Evolutionary conservation across 257 asterid species (phyloP).

Genomic region (Fraxinus cuspidata): DNA sequence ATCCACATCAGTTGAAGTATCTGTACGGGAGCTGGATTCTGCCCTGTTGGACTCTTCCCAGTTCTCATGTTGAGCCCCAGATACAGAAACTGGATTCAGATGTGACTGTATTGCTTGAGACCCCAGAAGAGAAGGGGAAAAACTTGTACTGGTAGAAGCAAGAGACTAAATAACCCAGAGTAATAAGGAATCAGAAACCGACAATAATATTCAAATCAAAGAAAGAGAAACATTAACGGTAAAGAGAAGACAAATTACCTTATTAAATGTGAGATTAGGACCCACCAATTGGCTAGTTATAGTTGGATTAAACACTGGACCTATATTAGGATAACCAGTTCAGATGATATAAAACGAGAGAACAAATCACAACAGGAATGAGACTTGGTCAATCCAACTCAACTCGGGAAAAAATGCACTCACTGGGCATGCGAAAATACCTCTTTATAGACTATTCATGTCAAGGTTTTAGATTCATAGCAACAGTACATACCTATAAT

Average conservation of each 20-base stretch:
- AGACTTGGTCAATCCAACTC: not conserved
- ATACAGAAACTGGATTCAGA: conserved; percentile 37
- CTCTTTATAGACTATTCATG: not conserved
- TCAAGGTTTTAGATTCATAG: not conserved
- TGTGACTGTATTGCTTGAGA: conserved; percentile 48
- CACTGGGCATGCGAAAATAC: not conserved
- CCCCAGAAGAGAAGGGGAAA: conserved; percentile 39
- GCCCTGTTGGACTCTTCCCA: conserved; percentile 97
- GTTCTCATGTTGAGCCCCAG: conserved; percentile 61
- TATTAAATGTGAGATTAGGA: conserved; percentile 46
- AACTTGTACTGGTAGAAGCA: conserved; percentile 43
- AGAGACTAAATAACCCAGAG: conserved; percentile 37
- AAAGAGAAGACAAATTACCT: conserved; percentile 42
- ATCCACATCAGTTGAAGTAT: conserved; percentile 81
- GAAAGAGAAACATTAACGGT: not conserved
- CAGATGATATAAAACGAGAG: conserved; percentile 22
- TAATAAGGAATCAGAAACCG: conserved; percentile 19
- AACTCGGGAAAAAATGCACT: conserved; percentile 1
- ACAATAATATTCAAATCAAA: conserved; percentile 4
- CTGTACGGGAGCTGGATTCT: conserved; percentile 72
- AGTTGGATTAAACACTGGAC: conserved; percentile 44
- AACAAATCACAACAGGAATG: not conserved
- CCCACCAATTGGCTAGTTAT: conserved; percentile 48
- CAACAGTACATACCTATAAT: not conserved
- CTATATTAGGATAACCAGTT: conserved; percentile 39